phyloP scores from a whole-genome alignment of 331 rosid species.

The Malus hybrid region DNA sequence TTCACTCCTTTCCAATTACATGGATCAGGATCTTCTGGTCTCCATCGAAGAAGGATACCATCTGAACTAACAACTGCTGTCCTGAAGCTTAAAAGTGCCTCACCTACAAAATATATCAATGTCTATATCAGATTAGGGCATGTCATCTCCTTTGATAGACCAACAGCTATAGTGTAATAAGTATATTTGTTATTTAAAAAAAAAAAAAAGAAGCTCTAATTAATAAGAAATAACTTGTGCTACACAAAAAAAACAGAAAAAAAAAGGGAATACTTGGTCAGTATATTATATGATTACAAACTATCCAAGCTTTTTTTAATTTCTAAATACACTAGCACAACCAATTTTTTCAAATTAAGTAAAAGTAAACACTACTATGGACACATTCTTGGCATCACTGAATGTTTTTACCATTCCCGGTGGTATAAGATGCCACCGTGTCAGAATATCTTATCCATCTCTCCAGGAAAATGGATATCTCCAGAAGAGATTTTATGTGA shows the following conservation, averaged over 20 bases:
- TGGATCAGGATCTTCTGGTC: constrained; percentile 87
- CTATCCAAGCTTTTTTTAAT: not conserved
- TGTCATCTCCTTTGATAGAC: not conserved
- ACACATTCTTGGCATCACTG: not conserved
- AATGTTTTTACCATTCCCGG: not conserved
- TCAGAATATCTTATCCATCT: not conserved
- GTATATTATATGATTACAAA: not conserved
- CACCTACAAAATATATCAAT: constrained; percentile 46
- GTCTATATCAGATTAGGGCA: not conserved
- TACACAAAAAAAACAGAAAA: not conserved
- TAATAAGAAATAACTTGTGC: not conserved
- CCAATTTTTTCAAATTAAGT: not conserved
- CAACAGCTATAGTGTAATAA: not conserved
- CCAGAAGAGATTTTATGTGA: not conserved
- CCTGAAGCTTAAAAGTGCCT: constrained; percentile 73
- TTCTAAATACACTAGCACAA: not conserved
- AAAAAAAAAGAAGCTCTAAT: not conserved
- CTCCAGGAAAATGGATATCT: not conserved
- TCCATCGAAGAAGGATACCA: constrained; percentile 70
- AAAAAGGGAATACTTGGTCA: not conserved
- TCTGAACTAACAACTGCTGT: constrained; percentile 68
- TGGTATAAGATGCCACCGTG: not conserved
- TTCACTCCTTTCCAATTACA: constrained; percentile 91
- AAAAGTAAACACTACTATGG: not conserved
- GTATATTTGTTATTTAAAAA: not conserved